Base-by-base conservation (phyloP, 805 yeast genomes). In the Brettanomyces nanus region DNA sequence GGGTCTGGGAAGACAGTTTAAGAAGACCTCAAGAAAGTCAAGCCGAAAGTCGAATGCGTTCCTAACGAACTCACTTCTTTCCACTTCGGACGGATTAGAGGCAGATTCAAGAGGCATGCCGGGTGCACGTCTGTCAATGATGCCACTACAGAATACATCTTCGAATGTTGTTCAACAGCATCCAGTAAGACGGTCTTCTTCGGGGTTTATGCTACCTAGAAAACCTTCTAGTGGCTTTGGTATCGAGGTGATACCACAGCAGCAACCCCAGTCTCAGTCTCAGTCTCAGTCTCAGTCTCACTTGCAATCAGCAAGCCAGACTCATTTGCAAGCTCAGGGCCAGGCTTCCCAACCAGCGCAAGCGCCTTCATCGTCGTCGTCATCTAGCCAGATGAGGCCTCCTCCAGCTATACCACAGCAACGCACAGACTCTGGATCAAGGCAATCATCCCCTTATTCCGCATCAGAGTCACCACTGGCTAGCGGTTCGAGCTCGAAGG, bases 11-110 rank as follows among this genome's bases (percentile, higher is more conserved):
- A 48, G 59, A 33, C 58, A 51, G 15, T 62, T 61, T 41, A 61
- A 59, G 40, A 65, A 68, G 27, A 63, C 73, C n/a, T 61, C 68
- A 4, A 56, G 73, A 46, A 69, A 69, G 52, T 65, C 65, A 41
- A 45, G 46, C 35, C 58, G 74, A 44, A 66, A 63, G 42, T 65
- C 71, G 1, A 53, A 65, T 2, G 45, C 54, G 4, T 48, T 60
- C 44, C 54, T 66, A 30, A 41, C 49, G 5, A 52, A 48, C 19
- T 9, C 31, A 9, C 21, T 35, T 11, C 17, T 35, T 7, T 9
- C 17, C 7, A 21, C 14, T n/a, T 10, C 28, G 2, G 43, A 47
- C 10, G 53, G 52, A 10, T 49, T 46, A 28, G 37, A 36, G 15
- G 44, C 44, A 7, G 58, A 55, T 27, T 46, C 49, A 20, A 44